phyloP scores from a whole-genome alignment of 2,329 filamentous ascomycete genomes.

The Chaetomium sp. region DNA sequence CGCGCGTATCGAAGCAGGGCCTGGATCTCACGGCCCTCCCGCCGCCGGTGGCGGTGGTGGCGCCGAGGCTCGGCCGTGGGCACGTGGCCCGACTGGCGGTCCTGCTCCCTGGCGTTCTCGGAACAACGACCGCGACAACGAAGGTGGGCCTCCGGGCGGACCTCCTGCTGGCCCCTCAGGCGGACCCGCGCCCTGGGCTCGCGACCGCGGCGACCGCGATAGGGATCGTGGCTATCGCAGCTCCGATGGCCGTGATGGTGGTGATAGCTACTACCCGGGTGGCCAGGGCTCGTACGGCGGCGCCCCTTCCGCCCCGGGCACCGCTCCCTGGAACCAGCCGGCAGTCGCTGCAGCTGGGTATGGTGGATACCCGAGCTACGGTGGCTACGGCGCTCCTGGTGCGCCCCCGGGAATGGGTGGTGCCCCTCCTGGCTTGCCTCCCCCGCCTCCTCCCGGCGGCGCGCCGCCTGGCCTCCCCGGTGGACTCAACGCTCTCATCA shows the following conservation, averaged over 20 bases:
- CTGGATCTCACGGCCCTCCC: conserved; percentile 50
- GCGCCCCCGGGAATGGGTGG: conserved; percentile 57
- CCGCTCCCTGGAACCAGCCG: conserved; percentile 62
- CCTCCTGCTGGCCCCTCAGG: conserved; percentile 41
- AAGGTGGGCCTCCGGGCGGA: conserved; percentile 36
- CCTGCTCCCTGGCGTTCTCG: conserved; percentile 77
- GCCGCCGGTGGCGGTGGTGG: conserved; percentile 58
- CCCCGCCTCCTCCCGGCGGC: conserved; percentile 37
- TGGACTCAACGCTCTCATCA: conserved; percentile 66
- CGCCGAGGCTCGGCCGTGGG: conserved; percentile 78
- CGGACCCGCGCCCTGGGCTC: conserved; percentile 61
- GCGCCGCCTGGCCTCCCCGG: conserved; percentile 57
- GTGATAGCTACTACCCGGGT: conserved; percentile 24
- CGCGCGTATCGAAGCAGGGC: conserved; percentile 84
- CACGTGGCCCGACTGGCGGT: conserved; percentile 79
- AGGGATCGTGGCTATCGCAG: conserved; percentile 52
- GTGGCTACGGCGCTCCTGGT: conserved; percentile 54
- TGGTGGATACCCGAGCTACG: conserved; percentile 60
- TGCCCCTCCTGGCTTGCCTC: conserved; percentile 42
- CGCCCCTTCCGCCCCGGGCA: conserved; percentile 40
- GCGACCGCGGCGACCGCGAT: conserved; percentile 43
- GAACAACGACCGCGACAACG: conserved; percentile 54
- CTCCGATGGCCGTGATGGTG: conserved; percentile 43
- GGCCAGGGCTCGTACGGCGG: conserved; percentile 25
- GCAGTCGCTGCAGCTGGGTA: conserved; percentile 50